Evolutionary conservation across 2,329 filamentous ascomycete species (phyloP).

Genomic region (Bertia moriformis): DNA sequence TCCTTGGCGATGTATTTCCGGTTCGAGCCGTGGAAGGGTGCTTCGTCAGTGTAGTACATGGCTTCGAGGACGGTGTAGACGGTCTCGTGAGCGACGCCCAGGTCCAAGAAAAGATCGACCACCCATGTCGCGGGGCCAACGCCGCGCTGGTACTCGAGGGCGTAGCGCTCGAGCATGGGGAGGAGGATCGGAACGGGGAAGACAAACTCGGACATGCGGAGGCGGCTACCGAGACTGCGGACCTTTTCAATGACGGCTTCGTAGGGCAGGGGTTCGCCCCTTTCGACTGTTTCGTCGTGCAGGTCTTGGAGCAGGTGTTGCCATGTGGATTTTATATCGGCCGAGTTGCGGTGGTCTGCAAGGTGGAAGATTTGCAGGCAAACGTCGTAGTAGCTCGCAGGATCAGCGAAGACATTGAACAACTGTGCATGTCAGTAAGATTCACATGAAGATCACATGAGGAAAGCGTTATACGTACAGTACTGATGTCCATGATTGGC

Average conservation of each 20-base stretch:
- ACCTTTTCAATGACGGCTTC: constrained; percentile 34
- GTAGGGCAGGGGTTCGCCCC: constrained; percentile 29
- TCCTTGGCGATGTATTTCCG: constrained; percentile 42
- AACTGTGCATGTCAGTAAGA: constrained; percentile 33
- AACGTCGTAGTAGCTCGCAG: constrained; percentile 83
- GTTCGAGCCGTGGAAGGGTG: constrained; percentile 44
- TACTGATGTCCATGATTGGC: constrained; percentile 61
- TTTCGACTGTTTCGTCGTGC: constrained; percentile 26
- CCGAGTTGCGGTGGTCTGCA: constrained; percentile 77
- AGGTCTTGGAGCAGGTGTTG: constrained; percentile 62
- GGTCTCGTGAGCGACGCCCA: constrained; percentile 45
- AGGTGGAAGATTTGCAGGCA: constrained; percentile 84
- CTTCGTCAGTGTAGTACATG: constrained; percentile 53
- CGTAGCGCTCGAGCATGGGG: constrained; percentile 37
- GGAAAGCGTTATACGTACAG: constrained; percentile 36
- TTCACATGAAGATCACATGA: constrained; percentile 4
- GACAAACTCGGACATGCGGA: constrained; percentile 36
- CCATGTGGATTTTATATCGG: constrained; percentile 77
- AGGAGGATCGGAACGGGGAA: constrained; percentile 39
- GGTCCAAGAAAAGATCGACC: constrained; percentile 48
- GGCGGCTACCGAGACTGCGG: constrained; percentile 37
- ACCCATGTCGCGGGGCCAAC: constrained; percentile 32
- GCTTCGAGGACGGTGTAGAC: constrained; percentile 47
- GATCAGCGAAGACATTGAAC: constrained; percentile 85
- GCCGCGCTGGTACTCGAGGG: constrained; percentile 28